A percentile compares a stretch with the other conserved stretches of the same genome.
Evolutionary conservation across 768 basidiomycete species (phyloP).

Genomic region (Ramaria rubella): DNA sequence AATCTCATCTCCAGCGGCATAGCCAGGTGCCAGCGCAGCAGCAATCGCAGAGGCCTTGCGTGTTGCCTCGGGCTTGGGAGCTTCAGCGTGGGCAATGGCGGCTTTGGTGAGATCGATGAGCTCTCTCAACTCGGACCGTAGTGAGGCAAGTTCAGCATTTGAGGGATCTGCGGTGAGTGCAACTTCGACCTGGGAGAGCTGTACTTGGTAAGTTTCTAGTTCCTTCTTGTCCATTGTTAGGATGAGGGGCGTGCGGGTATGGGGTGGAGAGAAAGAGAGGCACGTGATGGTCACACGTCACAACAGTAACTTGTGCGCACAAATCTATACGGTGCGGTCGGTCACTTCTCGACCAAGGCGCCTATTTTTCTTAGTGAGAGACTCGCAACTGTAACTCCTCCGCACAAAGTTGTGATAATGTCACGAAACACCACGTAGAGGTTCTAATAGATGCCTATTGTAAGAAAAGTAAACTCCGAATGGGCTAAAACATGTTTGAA

Average conservation of each 20-base stretch:
- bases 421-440: too few species aligned
- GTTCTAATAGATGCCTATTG: too few species aligned
- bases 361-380: too few species aligned
- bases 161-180: conserved; percentile 69
- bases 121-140: conserved; percentile 72
- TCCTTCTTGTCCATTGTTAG: conserved; percentile 53
- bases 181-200: conserved; percentile 81
- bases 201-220: conserved; percentile 85
- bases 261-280: neutral
- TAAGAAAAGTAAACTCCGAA: too few species aligned
- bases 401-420: too few species aligned
- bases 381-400: too few species aligned
- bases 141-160: conserved; percentile 64
- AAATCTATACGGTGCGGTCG: neutral
- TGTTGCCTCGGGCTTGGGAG: conserved; percentile 46
- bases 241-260: neutral
- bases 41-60: conserved; percentile 46
- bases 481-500: too few species aligned
- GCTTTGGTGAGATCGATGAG: conserved; percentile 77
- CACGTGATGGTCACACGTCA: neutral
- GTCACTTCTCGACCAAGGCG: too few species aligned
- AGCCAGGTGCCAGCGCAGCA: conserved; percentile 39
- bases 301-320: neutral
- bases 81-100: conserved; percentile 61
- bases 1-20: conserved; percentile 80